These are phyloP conservation scores for Kazachstania psychrophila DNA, from an alignment of 805 yeast genomes.

Conservation along the genomic window DNA sequence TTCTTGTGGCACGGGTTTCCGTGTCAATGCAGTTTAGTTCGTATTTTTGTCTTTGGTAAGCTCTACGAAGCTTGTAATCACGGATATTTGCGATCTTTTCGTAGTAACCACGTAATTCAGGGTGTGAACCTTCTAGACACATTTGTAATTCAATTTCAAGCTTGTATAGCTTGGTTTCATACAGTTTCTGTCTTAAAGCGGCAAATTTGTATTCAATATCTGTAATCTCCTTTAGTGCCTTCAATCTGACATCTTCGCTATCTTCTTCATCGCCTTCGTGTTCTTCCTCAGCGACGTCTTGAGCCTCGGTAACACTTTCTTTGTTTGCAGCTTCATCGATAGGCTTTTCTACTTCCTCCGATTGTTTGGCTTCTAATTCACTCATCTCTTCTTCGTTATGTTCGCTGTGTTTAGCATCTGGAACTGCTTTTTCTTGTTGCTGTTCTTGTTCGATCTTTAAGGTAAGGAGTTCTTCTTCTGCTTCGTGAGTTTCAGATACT, in stretches of 20 bases:
- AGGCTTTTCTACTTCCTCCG: conserved; percentile 14
- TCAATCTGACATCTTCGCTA: conserved; percentile 21
- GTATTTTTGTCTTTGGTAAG: conserved; percentile 47
- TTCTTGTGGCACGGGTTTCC: conserved; percentile 72
- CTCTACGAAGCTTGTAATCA: conserved; percentile 53
- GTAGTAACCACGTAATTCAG: conserved; percentile 69
- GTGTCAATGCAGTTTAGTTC: conserved; percentile 66
- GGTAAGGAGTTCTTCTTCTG: too few species aligned
- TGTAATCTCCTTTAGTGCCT: conserved; percentile 51
- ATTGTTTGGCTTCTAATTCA: conserved; percentile 12
- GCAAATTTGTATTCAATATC: conserved; percentile 84
- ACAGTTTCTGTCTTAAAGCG: conserved; percentile 68
- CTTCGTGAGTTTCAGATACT: too few species aligned
- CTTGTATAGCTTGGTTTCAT: conserved; percentile 70
- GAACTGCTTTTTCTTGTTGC: not conserved
- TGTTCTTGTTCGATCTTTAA: too few species aligned
- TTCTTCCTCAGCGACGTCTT: conserved; percentile 6
- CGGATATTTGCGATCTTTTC: conserved; percentile 63
- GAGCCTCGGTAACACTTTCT: conserved; percentile 10
- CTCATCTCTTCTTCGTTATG: conserved; percentile 8
- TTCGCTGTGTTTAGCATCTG: not conserved
- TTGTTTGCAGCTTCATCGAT: conserved; percentile 16
- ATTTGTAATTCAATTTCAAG: conserved; percentile 76
- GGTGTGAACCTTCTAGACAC: conserved; percentile 86
- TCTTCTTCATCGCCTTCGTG: conserved; percentile 12